These are phyloP conservation scores for Cladophialophora immunda DNA, from an alignment of 2,329 filamentous ascomycete genomes.

Conservation along the genomic window DNA sequence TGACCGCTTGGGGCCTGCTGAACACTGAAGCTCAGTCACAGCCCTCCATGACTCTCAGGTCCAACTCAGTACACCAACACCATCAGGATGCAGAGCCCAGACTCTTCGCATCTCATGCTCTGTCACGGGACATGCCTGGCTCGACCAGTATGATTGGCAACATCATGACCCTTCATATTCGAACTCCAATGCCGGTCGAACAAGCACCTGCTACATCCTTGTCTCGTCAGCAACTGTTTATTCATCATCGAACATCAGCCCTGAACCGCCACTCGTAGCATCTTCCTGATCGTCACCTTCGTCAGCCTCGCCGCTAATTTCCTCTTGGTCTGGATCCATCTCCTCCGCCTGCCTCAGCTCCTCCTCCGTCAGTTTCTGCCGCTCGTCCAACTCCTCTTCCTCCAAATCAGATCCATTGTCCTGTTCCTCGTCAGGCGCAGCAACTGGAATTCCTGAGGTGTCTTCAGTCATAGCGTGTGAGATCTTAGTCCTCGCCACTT, in stretches of 20 bases:
- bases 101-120: not conserved
- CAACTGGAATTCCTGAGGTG: not conserved
- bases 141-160: not conserved
- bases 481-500: not conserved
- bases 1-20: too few species aligned
- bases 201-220: not conserved
- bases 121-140: not conserved
- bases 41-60: not conserved
- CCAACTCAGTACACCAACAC: not conserved
- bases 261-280: not conserved
- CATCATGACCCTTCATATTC: too few species aligned
- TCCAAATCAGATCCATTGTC: slow-evolving; percentile 21
- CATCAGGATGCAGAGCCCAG: not conserved
- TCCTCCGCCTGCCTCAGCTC: slow-evolving; percentile 60
- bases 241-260: not conserved
- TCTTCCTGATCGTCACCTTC: not conserved
- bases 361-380: slow-evolving; percentile 57
- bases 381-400: slow-evolving; percentile 22
- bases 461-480: not conserved
- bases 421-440: not conserved
- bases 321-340: slow-evolving; percentile 52
- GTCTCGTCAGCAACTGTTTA: not conserved
- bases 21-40: not conserved
- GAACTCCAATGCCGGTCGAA: too few species aligned
- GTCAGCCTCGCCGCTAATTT: slow-evolving; percentile 12